Evolutionary conservation across 331 rosid genomes (phyloP), one percentile per base, ranked within the genome.

Genomic region (Acacia pycnantha): DNA sequence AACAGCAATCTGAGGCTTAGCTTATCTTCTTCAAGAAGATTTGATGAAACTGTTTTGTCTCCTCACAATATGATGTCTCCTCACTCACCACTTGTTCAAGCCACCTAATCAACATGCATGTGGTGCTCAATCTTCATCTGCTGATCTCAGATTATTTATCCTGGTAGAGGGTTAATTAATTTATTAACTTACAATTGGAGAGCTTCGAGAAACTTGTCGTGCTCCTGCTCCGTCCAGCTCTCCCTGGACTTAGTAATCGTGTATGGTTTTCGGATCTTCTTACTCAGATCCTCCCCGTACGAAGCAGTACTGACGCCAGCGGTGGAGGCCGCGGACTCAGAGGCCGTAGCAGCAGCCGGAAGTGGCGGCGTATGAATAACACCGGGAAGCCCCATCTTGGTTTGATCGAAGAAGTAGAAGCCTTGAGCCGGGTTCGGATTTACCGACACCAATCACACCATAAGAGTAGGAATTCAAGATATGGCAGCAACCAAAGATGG

Each of bases 31-130:
- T 74, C 85, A 16, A 81, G 88, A 77, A 90, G 87, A 70, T 85
- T 82, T 56, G 97, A 93, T 7, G 94, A 88, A 82, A 86, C 72
- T 64, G 86, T 82, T 35, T 66, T 88, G 90, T 88, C 97, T 11
- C 92, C 94, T 18, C 97, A 79, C 78, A 51, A 18, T 19, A 78
- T 84, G 71, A 83, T 83, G 88, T 94, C 98, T 66, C 95, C 98
- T 14, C 97, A 73, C 46, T 90, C 98, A 10, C 98, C 99, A 4
- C 89, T 93, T n/a, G 91, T 95, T 44, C 82, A 75, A 83, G 99
- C 98, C 21, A 83, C 85, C 53, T 88, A 77, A 74, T 68, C 88
- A 43, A 43, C 9, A 43, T 43, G 46, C 46, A 43, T 9, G 12
- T 10, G 46, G 33, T 31, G 46, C 12, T 43, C 46, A 43, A 43